Percentiles rank a stretch among this genome's conserved stretches.
Evolutionary conservation across 305 asterid genomes (phyloP).

Genomic region (Rubia peregrina): DNA sequence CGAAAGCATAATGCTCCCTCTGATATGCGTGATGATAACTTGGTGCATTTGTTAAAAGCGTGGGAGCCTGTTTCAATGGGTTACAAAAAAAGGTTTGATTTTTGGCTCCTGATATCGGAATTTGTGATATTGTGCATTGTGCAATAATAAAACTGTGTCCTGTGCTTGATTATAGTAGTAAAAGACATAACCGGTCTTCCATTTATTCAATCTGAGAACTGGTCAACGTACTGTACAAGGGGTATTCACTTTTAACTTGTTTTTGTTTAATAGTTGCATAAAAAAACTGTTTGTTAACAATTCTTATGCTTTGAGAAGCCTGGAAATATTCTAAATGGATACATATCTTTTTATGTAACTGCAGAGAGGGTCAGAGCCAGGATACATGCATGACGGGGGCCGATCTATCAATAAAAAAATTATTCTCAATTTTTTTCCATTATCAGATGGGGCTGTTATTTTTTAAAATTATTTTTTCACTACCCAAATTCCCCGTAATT

Average conservation of each 20-base stretch:
- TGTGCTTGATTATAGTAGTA: background rate
- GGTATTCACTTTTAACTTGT: background rate
- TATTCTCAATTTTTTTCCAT: too few species aligned
- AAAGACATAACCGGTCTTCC: background rate
- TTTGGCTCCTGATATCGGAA: constrained; percentile 7
- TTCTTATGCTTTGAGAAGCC: background rate
- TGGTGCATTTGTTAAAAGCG: constrained; percentile 63
- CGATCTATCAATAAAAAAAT: too few species aligned
- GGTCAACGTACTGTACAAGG: background rate
- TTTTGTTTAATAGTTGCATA: background rate
- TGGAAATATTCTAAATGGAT: background rate
- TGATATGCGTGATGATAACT: constrained; percentile 15
- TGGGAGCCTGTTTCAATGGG: constrained; percentile 97
- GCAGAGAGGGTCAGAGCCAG: background rate
- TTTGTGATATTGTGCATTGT: background rate
- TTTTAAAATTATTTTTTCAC: too few species aligned
- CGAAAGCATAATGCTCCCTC: constrained; percentile 28
- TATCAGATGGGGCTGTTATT: too few species aligned
- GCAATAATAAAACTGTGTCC: constrained; percentile 8
- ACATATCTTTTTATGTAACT: background rate
- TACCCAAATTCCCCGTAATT: too few species aligned
- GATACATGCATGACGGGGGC: too few species aligned
- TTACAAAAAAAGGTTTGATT: constrained; percentile 63
- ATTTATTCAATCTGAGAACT: background rate
- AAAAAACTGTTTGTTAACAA: background rate